These are phyloP conservation scores for Blakeslea trispora DNA, from an alignment of 371 early-diverging fungal species.

Conservation along the genomic window DNA sequence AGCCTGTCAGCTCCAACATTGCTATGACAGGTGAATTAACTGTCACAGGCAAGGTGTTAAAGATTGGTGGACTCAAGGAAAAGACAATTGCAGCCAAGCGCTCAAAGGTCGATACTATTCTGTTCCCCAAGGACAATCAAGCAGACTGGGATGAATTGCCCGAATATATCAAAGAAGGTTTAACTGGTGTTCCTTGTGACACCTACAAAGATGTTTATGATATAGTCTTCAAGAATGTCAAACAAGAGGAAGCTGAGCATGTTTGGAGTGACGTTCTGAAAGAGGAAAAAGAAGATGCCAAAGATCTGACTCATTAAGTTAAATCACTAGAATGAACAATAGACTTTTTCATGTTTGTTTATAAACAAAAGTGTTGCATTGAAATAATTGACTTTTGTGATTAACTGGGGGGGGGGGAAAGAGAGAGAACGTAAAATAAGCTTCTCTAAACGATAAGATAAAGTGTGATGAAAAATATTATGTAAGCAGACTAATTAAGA, in stretches of 20 bases:
- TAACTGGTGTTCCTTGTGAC: conserved; percentile 81
- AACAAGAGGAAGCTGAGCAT: conserved; percentile 25
- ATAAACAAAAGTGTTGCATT: neutral
- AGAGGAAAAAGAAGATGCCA: conserved; percentile 9
- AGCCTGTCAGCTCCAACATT: conserved; percentile 73
- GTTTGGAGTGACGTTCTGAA: conserved; percentile 24
- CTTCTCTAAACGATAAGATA: no score
- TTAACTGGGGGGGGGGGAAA: no score
- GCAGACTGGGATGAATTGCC: conserved; percentile 96
- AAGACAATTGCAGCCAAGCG: conserved; percentile 97
- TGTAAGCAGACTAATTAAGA: neutral
- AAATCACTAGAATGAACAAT: neutral
- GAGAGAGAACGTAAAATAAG: no score
- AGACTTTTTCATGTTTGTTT: neutral
- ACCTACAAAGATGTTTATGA: conserved; percentile 77
- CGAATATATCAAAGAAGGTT: conserved; percentile 88
- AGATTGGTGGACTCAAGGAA: conserved; percentile 97
- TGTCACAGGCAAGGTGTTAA: conserved; percentile 93
- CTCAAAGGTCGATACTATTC: conserved; percentile 83
- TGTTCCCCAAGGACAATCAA: conserved; percentile 90
- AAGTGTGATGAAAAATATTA: neutral
- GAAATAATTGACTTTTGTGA: neutral
- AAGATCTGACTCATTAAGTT: neutral
- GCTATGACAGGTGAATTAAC: conserved; percentile 99
- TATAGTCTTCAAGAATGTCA: conserved; percentile 23